phyloP scores from a whole-genome alignment of 2,329 filamentous ascomycete genomes.

The Trichoderma endophyticum region DNA sequence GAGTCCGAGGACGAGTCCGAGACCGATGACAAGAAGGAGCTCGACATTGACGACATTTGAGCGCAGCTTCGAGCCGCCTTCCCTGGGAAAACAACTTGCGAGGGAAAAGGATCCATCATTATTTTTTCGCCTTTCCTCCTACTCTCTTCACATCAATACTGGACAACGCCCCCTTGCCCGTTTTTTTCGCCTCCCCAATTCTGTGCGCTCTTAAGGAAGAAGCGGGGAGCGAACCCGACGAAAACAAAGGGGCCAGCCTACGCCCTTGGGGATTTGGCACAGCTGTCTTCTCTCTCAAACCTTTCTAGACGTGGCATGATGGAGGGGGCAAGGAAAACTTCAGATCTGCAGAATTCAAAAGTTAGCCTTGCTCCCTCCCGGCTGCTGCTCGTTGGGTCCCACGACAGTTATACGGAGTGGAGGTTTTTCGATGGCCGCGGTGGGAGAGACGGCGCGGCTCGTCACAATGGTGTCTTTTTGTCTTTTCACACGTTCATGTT shows the following conservation, averaged over 20 bases:
- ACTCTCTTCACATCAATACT: conserved; percentile 11
- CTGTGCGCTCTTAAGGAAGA: not conserved
- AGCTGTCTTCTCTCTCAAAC: conserved; percentile 66
- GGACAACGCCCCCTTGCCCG: not conserved
- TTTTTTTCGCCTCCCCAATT: not conserved
- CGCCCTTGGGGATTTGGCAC: conserved; percentile 30
- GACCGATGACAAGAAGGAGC: conserved; percentile 64
- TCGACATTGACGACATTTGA: conserved; percentile 96
- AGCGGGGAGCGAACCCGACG: not conserved
- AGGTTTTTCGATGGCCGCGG: conserved; percentile 42
- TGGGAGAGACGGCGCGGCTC: conserved; percentile 61
- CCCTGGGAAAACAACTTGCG: not conserved
- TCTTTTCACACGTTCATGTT: conserved; percentile 16
- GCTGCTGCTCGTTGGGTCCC: conserved; percentile 29
- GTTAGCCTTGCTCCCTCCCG: not conserved
- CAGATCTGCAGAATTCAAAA: not conserved
- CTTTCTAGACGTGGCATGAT: conserved; percentile 21
- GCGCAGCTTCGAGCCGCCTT: conserved; percentile 14
- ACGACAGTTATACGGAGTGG: conserved; percentile 47
- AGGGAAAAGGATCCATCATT: not conserved
- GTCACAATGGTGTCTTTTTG: conserved; percentile 26
- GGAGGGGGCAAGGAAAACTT: not conserved
- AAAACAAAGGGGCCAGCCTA: not conserved
- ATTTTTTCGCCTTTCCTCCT: conserved; percentile 1
- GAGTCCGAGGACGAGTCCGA: conserved; percentile 58